A percentile compares a stretch with the other conserved stretches of the same genome.
Conservation (phyloP, 2,329 filamentous ascomycete genomes). For the Colletotrichum orchidophilum region DNA sequence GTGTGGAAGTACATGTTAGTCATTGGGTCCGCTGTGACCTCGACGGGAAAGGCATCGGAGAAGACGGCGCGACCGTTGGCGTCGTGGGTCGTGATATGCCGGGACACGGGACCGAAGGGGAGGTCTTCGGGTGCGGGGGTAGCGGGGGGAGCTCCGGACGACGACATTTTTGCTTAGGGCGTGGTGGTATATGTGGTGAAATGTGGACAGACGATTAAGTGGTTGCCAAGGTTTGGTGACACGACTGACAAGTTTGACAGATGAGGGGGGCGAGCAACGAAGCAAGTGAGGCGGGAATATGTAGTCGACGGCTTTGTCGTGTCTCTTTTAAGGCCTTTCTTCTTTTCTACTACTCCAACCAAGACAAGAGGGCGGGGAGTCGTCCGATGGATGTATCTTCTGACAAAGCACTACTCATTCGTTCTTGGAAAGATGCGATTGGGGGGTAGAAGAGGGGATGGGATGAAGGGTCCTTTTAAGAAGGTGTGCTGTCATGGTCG, state of each 20-base stretch:
- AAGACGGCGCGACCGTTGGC: constrained; percentile 40
- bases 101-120: constrained; percentile 24
- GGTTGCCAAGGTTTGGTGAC: neutral
- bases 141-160: constrained; percentile 5
- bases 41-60: constrained; percentile 32
- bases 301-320: neutral
- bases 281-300: neutral
- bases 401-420: constrained; percentile 2
- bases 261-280: neutral
- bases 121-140: constrained; percentile 7
- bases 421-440: neutral
- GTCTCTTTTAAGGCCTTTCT: neutral
- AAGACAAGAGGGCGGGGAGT: neutral
- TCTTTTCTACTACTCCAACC: neutral
- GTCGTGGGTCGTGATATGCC: constrained; percentile 40
- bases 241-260: neutral
- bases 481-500: constrained; percentile 2
- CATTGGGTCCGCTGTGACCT: constrained; percentile 27
- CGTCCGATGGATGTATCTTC: neutral
- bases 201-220: neutral
- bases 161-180: constrained; percentile 5
- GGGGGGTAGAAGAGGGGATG: neutral
- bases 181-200: neutral
- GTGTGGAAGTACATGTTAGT: constrained; percentile 35
- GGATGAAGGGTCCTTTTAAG: constrained; percentile 16